phyloP scores from a whole-genome alignment of 352 stramenopile genomes.

The Pythium phragmiticola region DNA sequence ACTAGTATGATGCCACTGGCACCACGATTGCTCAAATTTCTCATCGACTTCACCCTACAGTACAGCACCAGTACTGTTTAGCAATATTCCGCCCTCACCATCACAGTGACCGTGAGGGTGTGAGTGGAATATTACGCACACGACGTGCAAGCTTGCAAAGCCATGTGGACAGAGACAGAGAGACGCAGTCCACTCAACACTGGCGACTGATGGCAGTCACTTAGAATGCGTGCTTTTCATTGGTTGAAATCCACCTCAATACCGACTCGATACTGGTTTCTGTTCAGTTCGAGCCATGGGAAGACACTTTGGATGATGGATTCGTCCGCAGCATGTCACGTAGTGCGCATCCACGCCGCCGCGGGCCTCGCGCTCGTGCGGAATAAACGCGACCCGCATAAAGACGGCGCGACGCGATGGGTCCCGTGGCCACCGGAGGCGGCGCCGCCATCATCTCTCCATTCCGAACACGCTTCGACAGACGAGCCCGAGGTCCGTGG shows the following conservation, averaged over 20 bases:
- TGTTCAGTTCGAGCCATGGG: neutral
- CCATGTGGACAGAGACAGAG: neutral
- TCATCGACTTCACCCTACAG: constrained; percentile 3
- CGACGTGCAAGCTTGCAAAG: no score
- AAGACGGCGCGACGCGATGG: constrained; percentile 26
- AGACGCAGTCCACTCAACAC: neutral
- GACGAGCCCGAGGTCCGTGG: neutral
- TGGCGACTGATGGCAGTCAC: neutral
- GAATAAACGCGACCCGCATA: neutral
- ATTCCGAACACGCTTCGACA: neutral
- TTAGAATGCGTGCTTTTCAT: neutral
- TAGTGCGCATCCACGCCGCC: constrained; percentile 32
- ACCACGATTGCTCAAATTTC: neutral
- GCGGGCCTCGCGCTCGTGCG: constrained; percentile 36
- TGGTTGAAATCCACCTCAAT: neutral
- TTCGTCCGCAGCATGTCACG: constrained; percentile 7
- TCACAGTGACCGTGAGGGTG: no score
- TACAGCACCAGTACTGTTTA: neutral
- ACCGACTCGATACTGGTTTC: neutral
- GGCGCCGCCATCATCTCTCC: neutral
- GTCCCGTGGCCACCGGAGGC: constrained; percentile 21
- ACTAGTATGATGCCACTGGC: no score
- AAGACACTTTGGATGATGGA: neutral
- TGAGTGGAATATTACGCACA: no score
- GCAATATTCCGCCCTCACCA: no score